Conservation (phyloP, 768 basidiomycete genomes). For the Saitozyma podzolica region DNA sequence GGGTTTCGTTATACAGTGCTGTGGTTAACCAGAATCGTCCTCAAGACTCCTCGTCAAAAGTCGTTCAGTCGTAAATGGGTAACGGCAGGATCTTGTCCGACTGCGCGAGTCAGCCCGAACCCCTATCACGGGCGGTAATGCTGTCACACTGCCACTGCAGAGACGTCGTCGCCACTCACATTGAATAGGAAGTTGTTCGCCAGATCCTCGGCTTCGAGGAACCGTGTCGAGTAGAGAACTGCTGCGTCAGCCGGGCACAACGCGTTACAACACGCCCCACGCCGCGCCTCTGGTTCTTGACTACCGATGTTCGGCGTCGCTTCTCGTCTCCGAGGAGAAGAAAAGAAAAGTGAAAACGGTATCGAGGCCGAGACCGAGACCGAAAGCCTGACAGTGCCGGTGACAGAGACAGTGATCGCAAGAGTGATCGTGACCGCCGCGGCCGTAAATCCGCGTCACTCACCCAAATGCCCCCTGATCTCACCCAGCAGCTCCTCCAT, state of each 20-base stretch:
- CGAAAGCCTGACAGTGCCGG: neutral
- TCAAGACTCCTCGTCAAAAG: too few relatives aligned
- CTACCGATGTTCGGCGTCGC: too few relatives aligned
- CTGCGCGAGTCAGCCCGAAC: slow-evolving; percentile 18
- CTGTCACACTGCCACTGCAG: too few relatives aligned
- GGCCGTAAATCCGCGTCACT: slow-evolving; percentile 29
- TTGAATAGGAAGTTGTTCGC: slow-evolving; percentile 93
- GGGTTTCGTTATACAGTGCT: too few relatives aligned
- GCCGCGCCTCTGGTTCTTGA: slow-evolving; percentile 48
- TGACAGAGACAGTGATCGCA: neutral
- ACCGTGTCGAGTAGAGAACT: slow-evolving; percentile 83
- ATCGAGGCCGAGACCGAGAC: too few relatives aligned
- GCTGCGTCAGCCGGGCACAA: slow-evolving; percentile 8
- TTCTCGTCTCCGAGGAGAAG: too few relatives aligned
- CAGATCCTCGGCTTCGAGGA: slow-evolving; percentile 88
- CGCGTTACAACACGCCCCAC: slow-evolving; percentile 62
- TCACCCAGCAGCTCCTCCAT: slow-evolving; percentile 82
- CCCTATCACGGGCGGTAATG: neutral
- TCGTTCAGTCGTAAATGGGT: slow-evolving; percentile 47
- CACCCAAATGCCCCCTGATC: slow-evolving; percentile 83
- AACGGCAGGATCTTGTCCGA: slow-evolving; percentile 60
- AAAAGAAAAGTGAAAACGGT: too few relatives aligned
- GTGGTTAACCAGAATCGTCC: too few relatives aligned
- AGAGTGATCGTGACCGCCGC: neutral
- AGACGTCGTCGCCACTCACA: slow-evolving; percentile 42